phyloP scores from a whole-genome alignment of 768 basidiomycete genomes.

The Cantharellus cinnabarinus region DNA sequence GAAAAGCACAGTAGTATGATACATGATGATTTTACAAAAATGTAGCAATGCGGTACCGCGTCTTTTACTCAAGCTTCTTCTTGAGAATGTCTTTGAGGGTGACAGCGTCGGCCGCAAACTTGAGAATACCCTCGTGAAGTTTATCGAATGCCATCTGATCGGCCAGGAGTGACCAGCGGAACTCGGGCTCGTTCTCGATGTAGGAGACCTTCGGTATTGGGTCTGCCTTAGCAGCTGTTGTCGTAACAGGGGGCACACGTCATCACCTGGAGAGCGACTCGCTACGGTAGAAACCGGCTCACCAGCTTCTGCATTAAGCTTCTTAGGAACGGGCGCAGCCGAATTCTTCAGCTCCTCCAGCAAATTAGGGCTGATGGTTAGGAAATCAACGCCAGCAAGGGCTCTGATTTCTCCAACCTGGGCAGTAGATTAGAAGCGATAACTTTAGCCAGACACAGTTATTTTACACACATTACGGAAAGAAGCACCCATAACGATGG shows the following conservation, averaged over 20 bases:
- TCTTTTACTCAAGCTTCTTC: constrained; percentile 15
- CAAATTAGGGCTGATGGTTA: constrained; percentile 81
- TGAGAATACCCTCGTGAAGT: constrained; percentile 93
- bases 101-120: constrained; percentile 90
- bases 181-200: constrained; percentile 86
- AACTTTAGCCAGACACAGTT: background rate
- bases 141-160: constrained; percentile 99
- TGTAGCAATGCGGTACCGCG: too few species aligned
- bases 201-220: constrained; percentile 61
- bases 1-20: too few species aligned
- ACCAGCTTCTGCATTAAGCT: constrained; percentile 48
- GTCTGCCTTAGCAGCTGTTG: constrained; percentile 12
- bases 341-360: constrained; percentile 86
- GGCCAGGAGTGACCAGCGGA: constrained; percentile 84
- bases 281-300: constrained; percentile 13
- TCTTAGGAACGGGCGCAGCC: constrained; percentile 58
- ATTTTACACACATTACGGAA: constrained; percentile 74
- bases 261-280: constrained; percentile 9
- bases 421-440: constrained; percentile 3
- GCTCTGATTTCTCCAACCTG: constrained; percentile 83
- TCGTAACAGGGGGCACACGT: background rate
- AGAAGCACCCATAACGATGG: constrained; percentile 99
- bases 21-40: too few species aligned
- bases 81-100: constrained; percentile 69
- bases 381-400: constrained; percentile 91